Percentiles rank a stretch among this genome's conserved stretches.
These are phyloP conservation scores for Corymbia calophylla DNA, from an alignment of 441 rosid species.

Conservation along the genomic window DNA sequence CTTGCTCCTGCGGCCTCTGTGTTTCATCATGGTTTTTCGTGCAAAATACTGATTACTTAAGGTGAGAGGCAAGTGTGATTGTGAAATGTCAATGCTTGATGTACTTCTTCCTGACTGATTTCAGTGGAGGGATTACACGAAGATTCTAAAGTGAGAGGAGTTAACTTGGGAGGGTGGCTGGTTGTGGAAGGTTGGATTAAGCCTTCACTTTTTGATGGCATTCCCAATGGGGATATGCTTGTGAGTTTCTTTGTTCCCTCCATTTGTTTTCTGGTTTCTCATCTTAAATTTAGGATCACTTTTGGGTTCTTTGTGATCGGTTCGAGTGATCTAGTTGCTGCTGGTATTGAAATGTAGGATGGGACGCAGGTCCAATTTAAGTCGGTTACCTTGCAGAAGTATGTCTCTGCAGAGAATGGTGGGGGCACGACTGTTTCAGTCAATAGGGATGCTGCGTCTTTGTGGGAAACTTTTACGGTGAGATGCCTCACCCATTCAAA, in stretches of 20 bases:
- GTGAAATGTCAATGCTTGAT: not conserved
- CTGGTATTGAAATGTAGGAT: conserved; percentile 34
- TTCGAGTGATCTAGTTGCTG: not conserved
- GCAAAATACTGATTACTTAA: not conserved
- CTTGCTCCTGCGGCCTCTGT: not conserved
- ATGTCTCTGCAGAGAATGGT: conserved; percentile 54
- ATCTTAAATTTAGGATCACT: not conserved
- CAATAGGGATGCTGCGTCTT: conserved; percentile 44
- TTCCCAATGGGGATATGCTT: conserved; percentile 73
- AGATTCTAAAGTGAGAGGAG: conserved; percentile 63
- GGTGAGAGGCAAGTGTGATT: not conserved
- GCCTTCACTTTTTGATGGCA: conserved; percentile 65
- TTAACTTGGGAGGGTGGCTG: conserved; percentile 83
- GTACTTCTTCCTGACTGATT: not conserved
- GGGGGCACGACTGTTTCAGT: conserved; percentile 55
- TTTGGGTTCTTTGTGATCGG: not conserved
- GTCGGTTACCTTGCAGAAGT: conserved; percentile 53
- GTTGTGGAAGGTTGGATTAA: conserved; percentile 84
- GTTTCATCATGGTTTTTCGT: too few species aligned
- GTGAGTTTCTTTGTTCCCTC: conserved; percentile 23
- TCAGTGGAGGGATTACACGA: conserved; percentile 53
- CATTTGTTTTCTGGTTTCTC: not conserved
- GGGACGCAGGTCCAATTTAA: conserved; percentile 63
- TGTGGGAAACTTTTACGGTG: conserved; percentile 73
- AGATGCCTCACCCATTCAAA: conserved; percentile 10